Conservation (phyloP, 306 rosid species). For the Purshia tridentata region DNA sequence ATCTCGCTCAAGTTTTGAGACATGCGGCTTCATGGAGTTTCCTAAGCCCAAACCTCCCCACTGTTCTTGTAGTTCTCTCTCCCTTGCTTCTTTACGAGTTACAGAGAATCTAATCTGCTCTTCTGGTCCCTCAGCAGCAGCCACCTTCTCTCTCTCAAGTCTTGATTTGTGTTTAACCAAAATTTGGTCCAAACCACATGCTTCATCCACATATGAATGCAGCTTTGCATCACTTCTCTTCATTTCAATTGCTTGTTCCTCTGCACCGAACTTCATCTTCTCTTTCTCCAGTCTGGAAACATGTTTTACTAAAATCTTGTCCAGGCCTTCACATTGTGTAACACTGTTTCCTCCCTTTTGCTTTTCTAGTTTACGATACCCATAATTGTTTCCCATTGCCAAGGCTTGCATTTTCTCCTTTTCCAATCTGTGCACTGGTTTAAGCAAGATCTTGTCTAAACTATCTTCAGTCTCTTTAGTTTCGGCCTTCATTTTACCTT, state of each 20-base stretch:
- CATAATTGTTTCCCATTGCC: conserved; percentile 34
- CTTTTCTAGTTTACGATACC: conserved; percentile 36
- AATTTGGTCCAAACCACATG: conserved; percentile 58
- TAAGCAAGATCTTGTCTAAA: conserved; percentile 60
- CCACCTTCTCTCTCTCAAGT: conserved; percentile 74
- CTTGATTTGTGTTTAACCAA: conserved; percentile 67
- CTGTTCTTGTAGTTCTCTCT: conserved; percentile 68
- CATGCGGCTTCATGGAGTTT: conserved; percentile 68
- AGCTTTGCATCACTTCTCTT: conserved; percentile 38
- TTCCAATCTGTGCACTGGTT: conserved; percentile 65
- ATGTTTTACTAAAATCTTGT: conserved; percentile 69
- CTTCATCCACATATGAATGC: conserved; percentile 34
- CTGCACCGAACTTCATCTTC: conserved; percentile 46
- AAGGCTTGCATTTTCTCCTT: conserved; percentile 60
- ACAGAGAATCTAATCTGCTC: conserved; percentile 36
- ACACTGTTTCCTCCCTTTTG: conserved; percentile 32
- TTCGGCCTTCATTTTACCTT: conserved; percentile 3
- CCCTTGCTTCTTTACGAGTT: conserved; percentile 75
- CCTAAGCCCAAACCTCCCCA: conserved; percentile 92
- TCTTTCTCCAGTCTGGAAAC: conserved; percentile 81
- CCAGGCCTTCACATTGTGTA: conserved; percentile 66
- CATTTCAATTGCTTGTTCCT: conserved; percentile 35
- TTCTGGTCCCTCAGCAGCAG: conserved; percentile 53
- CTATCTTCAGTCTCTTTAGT: conserved; percentile 34
- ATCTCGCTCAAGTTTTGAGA: conserved; percentile 76